Evolutionary conservation across 768 basidiomycete genomes (phyloP).

Genomic region (Tylopilus felleus): DNA sequence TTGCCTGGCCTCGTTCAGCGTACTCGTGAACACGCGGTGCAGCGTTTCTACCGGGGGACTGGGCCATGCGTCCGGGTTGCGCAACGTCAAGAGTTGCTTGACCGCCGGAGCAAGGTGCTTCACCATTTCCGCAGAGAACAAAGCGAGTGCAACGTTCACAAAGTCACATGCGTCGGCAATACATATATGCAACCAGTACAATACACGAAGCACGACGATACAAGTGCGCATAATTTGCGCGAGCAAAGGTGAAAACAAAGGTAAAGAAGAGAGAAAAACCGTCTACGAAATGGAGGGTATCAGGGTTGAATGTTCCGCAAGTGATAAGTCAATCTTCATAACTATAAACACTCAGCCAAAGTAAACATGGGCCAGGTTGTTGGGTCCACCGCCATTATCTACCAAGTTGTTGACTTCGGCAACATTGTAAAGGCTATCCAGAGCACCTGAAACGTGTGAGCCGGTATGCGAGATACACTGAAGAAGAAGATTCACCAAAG

Average conservation of each 20-base stretch:
- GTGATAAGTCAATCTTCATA: not conserved
- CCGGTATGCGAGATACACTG: not conserved
- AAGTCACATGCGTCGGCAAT: constrained; percentile 16
- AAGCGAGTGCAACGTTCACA: not conserved
- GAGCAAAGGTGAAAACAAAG: not conserved
- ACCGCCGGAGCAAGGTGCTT: constrained; percentile 57
- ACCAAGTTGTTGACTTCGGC: constrained; percentile 48
- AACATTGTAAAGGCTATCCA: constrained; percentile 45
- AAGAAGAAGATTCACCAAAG: constrained; percentile 52
- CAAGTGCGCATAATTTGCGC: constrained; percentile 3
- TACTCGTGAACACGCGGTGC: constrained; percentile 52
- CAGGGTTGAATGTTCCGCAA: constrained; percentile 4
- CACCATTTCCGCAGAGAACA: constrained; percentile 27
- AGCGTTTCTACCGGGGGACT: constrained; percentile 55
- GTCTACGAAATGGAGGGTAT: constrained; percentile 22
- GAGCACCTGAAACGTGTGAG: constrained; percentile 38
- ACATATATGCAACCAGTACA: constrained; percentile 21
- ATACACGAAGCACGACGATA: constrained; percentile 12
- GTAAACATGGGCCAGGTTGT: constrained; percentile 43
- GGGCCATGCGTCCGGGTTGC: constrained; percentile 57
- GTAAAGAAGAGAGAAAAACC: not conserved
- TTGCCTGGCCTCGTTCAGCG: constrained; percentile 61
- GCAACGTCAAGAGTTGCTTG: constrained; percentile 69
- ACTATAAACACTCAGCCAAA: constrained; percentile 25
- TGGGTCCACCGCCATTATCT: constrained; percentile 41